A percentile compares a stretch with the other conserved stretches of the same genome.
Conservation (phyloP, 805 yeast genomes). For the Kodamaea neixiangensis region DNA sequence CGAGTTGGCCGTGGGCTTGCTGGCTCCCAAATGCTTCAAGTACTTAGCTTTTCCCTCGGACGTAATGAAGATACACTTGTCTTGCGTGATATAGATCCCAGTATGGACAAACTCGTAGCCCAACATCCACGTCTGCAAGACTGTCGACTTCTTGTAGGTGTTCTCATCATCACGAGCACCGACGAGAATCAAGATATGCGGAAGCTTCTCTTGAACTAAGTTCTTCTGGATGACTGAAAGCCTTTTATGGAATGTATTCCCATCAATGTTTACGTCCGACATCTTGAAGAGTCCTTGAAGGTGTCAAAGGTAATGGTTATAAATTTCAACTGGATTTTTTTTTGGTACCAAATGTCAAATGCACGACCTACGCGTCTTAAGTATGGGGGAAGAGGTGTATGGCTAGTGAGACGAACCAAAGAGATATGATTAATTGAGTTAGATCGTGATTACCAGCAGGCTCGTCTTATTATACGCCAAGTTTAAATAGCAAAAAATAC, state of each 20-base stretch:
- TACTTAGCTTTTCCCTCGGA: slow-evolving; percentile 84
- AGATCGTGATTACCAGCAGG: background rate
- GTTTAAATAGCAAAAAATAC: background rate
- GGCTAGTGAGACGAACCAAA: background rate
- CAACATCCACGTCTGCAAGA: slow-evolving; percentile 85
- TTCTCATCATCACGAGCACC: slow-evolving; percentile 88
- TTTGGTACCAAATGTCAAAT: background rate
- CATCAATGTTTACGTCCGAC: slow-evolving; percentile 63
- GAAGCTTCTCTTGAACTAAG: slow-evolving; percentile 25
- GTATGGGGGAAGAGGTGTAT: background rate
- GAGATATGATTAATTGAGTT: background rate
- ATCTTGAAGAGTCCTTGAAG: slow-evolving; percentile 26
- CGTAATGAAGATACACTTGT: slow-evolving; percentile 66
- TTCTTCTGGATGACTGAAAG: slow-evolving; percentile 42
- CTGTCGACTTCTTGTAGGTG: slow-evolving; percentile 85
- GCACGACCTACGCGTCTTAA: background rate
- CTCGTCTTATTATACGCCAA: background rate
- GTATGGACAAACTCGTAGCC: slow-evolving; percentile 98
- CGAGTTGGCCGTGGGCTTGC: slow-evolving; percentile 39
- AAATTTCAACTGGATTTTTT: background rate
- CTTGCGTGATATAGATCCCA: slow-evolving; percentile 61
- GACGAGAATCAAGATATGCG: slow-evolving; percentile 56
- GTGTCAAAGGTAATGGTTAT: background rate
- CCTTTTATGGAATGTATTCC: slow-evolving; percentile 53
- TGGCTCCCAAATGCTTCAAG: slow-evolving; percentile 54